Percentiles rank a stretch among this genome's conserved stretches.
Evolutionary conservation across 768 basidiomycete species (phyloP).

Genomic region (Tylopilus plumbeoviolaceoides): DNA sequence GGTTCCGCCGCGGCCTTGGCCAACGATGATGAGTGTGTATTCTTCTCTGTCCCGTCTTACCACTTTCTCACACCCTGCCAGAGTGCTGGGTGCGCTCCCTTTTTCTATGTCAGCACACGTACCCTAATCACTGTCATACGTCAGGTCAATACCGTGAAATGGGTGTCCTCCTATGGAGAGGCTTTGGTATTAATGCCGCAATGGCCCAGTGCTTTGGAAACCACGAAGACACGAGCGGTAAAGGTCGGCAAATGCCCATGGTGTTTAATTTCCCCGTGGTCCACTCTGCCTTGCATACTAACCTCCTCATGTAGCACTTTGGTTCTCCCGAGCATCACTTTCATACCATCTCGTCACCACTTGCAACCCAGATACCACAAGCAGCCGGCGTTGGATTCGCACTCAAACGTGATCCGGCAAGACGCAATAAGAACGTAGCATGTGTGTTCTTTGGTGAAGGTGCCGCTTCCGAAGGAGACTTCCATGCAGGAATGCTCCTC

Average conservation of each 20-base stretch:
- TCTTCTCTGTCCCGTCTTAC: neutral
- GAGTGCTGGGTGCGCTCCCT: conserved; percentile 61
- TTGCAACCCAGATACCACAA: conserved; percentile 93
- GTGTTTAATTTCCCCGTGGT: conserved; percentile 38
- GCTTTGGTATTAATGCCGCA: conserved; percentile 69
- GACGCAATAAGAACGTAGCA: conserved; percentile 69
- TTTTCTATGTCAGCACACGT: neutral
- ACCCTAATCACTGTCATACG: conserved; percentile 1
- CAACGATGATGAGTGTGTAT: conserved; percentile 75
- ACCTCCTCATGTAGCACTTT: conserved; percentile 59
- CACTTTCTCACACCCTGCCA: conserved; percentile 26
- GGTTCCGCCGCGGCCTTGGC: conserved; percentile 87
- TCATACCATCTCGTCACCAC: conserved; percentile 89
- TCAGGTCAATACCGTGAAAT: conserved; percentile 90
- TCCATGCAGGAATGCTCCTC: conserved; percentile 85
- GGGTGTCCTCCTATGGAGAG: conserved; percentile 87
- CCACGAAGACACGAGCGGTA: conserved; percentile 70
- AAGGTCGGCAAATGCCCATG: conserved; percentile 93
- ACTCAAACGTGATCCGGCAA: conserved; percentile 68
- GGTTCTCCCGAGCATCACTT: conserved; percentile 83
- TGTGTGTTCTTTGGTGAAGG: conserved; percentile 93
- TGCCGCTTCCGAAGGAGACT: conserved; percentile 92
- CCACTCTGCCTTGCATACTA: neutral
- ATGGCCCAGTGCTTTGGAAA: conserved; percentile 95
- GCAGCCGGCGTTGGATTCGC: conserved; percentile 93